Conservation (phyloP, 129 eudicot species). For the Escallonia rubra region DNA sequence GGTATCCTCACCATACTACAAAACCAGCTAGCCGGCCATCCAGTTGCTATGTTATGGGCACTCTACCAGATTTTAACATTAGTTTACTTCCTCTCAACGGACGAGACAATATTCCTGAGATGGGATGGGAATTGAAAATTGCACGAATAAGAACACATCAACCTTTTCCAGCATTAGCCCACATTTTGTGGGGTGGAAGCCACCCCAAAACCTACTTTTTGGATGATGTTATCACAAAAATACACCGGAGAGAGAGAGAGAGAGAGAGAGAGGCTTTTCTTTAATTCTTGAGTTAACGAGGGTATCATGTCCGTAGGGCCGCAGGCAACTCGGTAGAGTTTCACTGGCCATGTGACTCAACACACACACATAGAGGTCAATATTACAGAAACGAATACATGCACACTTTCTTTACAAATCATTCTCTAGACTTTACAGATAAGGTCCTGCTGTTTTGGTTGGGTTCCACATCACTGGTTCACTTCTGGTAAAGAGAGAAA, state of each 20-base stretch:
- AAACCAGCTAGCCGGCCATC: not conserved
- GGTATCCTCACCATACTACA: conserved; percentile 4
- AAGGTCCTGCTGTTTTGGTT: conserved; percentile 10
- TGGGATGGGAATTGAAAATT: conserved; percentile 13
- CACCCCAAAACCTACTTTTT: conserved; percentile 36
- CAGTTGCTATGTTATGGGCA: conserved; percentile 9
- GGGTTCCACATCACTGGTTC: too few relatives aligned
- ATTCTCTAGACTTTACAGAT: conserved; percentile 38
- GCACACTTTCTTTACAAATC: conserved; percentile 23
- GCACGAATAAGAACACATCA: not conserved
- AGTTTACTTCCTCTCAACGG: not conserved
- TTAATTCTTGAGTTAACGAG: conserved; percentile 12
- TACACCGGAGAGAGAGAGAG: conserved; percentile 10
- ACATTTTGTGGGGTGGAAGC: conserved; percentile 49
- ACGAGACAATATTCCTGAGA: conserved; percentile 1
- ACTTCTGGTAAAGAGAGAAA: too few relatives aligned
- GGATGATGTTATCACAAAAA: conserved; percentile 12
- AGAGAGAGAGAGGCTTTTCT: conserved; percentile 4
- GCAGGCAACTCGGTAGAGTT: not conserved
- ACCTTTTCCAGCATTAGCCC: conserved; percentile 8
- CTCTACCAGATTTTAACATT: not conserved
- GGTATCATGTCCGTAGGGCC: conserved; percentile 8
- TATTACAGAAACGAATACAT: not conserved
- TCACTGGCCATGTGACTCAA: conserved; percentile 12
- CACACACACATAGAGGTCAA: not conserved